A percentile compares a stretch with the other conserved stretches of the same genome.
Conservation (phyloP, 108 stramenopile genomes). For the Parietichytrium sp. region DNA sequence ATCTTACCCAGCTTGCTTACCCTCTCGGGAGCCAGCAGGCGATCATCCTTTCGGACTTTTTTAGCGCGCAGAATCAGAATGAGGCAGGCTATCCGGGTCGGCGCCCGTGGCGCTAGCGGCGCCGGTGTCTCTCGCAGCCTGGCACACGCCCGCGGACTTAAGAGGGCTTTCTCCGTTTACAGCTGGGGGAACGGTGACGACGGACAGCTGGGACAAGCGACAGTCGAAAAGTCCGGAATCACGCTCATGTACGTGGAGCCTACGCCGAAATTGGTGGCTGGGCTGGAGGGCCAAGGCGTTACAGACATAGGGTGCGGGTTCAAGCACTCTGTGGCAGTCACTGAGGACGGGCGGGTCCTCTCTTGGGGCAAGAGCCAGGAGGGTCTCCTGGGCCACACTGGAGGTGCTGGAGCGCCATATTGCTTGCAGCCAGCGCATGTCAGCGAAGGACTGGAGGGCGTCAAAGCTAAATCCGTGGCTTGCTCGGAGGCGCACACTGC, state of each 20-base stretch:
- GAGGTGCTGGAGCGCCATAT: neutral
- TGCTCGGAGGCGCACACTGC: conserved; percentile 50
- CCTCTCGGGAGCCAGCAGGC: no score
- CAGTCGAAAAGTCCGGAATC: conserved; percentile 11
- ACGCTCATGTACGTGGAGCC: conserved; percentile 1
- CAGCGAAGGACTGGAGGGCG: conserved; percentile 39
- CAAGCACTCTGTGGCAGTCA: neutral
- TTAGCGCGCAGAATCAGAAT: no score
- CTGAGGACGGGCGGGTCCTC: conserved; percentile 38
- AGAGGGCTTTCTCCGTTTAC: conserved; percentile 36
- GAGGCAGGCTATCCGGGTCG: no score
- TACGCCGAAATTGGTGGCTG: neutral
- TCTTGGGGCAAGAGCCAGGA: conserved; percentile 24
- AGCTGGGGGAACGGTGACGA: conserved; percentile 42
- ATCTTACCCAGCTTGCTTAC: no score
- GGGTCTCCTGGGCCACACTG: neutral
- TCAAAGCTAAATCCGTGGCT: conserved; percentile 41
- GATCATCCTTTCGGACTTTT: no score
- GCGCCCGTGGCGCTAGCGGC: no score
- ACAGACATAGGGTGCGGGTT: neutral
- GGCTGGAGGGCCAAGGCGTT: conserved; percentile 22
- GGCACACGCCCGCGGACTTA: neutral
- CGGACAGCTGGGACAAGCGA: conserved; percentile 44
- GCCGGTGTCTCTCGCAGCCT: neutral
- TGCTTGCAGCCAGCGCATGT: conserved; percentile 8